Percentiles rank a stretch among this genome's conserved stretches.
Conservation (phyloP, 2,329 filamentous ascomycete species). For the Aspergillus tamarii region DNA sequence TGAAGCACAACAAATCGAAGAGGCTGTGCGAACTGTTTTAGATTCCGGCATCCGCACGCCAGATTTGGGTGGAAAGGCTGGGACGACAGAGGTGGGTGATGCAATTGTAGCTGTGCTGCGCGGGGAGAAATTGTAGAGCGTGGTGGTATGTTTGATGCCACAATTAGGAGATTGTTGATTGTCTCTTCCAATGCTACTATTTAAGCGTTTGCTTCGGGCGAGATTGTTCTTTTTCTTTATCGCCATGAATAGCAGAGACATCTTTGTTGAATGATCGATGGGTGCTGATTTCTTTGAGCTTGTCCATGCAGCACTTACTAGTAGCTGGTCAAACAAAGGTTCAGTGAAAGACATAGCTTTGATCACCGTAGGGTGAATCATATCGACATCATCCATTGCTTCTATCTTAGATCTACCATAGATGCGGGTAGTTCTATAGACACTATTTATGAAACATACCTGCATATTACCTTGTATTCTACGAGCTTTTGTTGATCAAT, state of each 20-base stretch:
- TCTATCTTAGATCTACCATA: background rate
- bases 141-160: background rate
- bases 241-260: background rate
- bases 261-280: background rate
- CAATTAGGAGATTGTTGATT: background rate
- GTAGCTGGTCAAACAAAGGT: background rate
- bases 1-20: slow-evolving; percentile 76
- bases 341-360: background rate
- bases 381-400: background rate
- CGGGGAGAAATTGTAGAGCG: slow-evolving; percentile 35
- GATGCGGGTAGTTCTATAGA: background rate
- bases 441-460: background rate
- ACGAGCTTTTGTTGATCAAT: background rate
- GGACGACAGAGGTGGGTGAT: slow-evolving; percentile 75
- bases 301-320: background rate
- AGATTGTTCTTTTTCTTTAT: background rate
- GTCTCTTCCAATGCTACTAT: background rate
- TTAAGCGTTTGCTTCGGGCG: background rate
- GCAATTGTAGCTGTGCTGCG: slow-evolving; percentile 71
- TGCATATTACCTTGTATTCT: background rate
- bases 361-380: background rate
- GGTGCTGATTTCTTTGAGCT: background rate
- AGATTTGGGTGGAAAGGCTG: slow-evolving; percentile 75
- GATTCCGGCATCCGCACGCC: slow-evolving; percentile 75
- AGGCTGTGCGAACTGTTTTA: slow-evolving; percentile 74